Evolutionary conservation across 164 flowering plant genomes (phyloP), one percentile per base, ranked within the genome.

Genomic region (Kalanchoe fedtschenkoi): DNA sequence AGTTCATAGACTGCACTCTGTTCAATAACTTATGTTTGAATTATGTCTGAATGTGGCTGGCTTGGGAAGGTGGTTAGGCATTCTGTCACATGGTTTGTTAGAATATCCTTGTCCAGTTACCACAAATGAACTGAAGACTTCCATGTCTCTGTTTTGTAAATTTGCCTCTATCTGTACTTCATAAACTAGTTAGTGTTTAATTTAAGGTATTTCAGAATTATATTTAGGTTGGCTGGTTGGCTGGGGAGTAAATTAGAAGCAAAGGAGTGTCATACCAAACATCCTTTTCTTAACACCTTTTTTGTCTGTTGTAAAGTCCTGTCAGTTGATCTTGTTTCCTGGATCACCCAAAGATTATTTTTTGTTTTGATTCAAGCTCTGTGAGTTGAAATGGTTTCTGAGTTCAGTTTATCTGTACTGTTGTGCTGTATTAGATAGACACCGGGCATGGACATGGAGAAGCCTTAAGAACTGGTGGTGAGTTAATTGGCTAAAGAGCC

Each of bases 201-300:
- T n/a, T n/a, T n/a, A n/a, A n/a, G n/a, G n/a, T n/a, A n/a, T n/a
- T n/a, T n/a, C n/a, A n/a, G n/a, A n/a, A n/a, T 9, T 51, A 15
- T 47, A 47, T 3, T 16, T 47, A 47, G 14, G 55, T 22, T 51
- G 9, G 56, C 19, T 13, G 65, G 67, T 65, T 34, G 68, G 68
- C 34, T 42, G 51, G 44, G 32, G 69, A 65, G 70, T 68, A 56
- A 51, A 68, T 65, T 74, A 61, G 43, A 74, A 74, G 77, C 67
- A 60, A 70, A 61, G 77, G 14, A 61, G 54, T 59, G 16, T 26
- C 28, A 29, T 55, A n/a, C 22, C 17, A n/a, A n/a, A n/a, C n/a
- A n/a, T n/a, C n/a, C n/a, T n/a, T n/a, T n/a, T n/a, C n/a, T n/a
- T n/a, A n/a, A n/a, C n/a, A n/a, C n/a, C n/a, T n/a, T n/a, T n/a